Evolutionary conservation across 768 basidiomycete genomes (phyloP).

Genomic region (Kwoniella shandongensis): DNA sequence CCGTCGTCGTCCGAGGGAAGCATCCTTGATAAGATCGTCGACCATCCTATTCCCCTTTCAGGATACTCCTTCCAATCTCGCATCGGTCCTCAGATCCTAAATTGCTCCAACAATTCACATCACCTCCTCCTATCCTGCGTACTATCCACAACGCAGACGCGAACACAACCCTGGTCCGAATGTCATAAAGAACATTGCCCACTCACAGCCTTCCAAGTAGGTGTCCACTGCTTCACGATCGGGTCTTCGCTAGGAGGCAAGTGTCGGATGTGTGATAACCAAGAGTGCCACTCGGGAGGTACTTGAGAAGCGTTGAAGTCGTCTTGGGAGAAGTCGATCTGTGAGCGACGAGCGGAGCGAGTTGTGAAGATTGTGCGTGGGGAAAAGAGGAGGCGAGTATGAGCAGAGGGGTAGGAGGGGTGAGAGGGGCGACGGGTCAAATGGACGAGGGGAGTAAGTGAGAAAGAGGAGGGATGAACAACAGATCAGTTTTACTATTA

Average conservation of each 20-base stretch:
- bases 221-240: constrained; percentile 67
- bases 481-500: no score
- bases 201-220: constrained; percentile 81
- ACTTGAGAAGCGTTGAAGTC: constrained; percentile 90
- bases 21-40: no score
- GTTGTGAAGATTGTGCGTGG: background rate
- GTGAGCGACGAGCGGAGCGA: constrained; percentile 16
- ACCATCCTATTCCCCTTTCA: no score
- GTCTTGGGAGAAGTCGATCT: constrained; percentile 91
- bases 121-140: background rate
- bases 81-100: no score
- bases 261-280: constrained; percentile 85
- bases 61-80: no score
- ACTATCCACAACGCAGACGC: background rate
- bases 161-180: background rate
- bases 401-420: no score
- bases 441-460: background rate
- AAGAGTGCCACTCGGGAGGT: constrained; percentile 95
- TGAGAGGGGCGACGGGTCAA: background rate
- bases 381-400: background rate
- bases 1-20: no score
- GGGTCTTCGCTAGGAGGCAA: constrained; percentile 74
- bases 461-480: background rate
- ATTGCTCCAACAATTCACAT: no score
- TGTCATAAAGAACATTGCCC: no score